A percentile compares a stretch with the other conserved stretches of the same genome.
These are phyloP conservation scores for Pseudozyma thailandica DNA, from an alignment of 1,284 basidiomycete species.

Conservation along the genomic window DNA sequence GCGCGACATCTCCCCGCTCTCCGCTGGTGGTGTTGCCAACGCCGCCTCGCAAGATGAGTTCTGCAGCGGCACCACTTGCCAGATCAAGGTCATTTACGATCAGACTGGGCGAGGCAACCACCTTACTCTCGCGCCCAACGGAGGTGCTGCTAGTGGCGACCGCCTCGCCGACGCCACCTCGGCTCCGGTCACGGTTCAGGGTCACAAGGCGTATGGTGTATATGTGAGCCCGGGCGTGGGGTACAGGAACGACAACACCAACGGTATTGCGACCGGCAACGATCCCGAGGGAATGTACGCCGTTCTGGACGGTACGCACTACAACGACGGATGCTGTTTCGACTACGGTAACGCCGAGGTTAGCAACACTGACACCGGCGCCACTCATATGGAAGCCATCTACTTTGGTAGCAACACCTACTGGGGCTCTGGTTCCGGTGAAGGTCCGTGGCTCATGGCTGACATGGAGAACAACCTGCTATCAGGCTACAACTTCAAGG, in stretches of 20 bases:
- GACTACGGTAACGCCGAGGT: constrained; percentile 40
- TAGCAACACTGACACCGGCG: constrained; percentile 19
- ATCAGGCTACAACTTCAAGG: constrained; percentile 15
- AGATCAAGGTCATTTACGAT: constrained; percentile 30
- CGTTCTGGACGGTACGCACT: constrained; percentile 18
- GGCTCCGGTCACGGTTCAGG: constrained; percentile 16
- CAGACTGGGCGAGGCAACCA: constrained; percentile 24
- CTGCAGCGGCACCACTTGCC: constrained; percentile 18
- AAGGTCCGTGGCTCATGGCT: constrained; percentile 24
- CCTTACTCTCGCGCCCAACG: constrained; percentile 22
- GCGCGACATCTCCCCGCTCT: constrained; percentile 9
- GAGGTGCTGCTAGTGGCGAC: constrained; percentile 15
- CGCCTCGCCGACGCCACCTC: constrained; percentile 9
- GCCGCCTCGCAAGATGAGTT: constrained; percentile 27
- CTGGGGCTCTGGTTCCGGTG: constrained; percentile 24
- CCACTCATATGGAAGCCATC: constrained; percentile 26
- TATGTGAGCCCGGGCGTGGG: constrained; percentile 16
- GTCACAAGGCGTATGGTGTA: constrained; percentile 33
- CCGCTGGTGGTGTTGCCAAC: constrained; percentile 21
- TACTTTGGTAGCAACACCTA: constrained; percentile 29
- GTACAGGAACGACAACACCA: constrained; percentile 32
- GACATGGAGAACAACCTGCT: constrained; percentile 31
- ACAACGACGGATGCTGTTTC: constrained; percentile 26
- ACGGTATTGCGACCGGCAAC: constrained; percentile 38
- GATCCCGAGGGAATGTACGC: constrained; percentile 32